Base-by-base conservation (phyloP, 129 eudicot genomes). In the Dittrichia graveolens region DNA sequence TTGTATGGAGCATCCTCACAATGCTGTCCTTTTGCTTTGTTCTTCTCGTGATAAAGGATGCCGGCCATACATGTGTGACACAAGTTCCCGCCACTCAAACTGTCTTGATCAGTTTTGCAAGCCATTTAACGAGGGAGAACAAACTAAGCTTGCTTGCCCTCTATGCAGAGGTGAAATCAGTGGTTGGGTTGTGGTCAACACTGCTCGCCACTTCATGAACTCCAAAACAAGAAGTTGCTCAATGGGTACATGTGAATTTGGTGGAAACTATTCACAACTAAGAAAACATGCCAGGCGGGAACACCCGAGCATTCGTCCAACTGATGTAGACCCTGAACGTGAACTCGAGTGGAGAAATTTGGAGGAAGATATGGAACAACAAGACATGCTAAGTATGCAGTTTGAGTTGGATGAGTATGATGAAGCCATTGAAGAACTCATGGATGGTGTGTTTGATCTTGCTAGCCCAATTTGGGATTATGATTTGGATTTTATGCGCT, bases 1-100 rank as follows among this genome's bases (percentile, higher is more conserved):
- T 5, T 85, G 96, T 71, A 79, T 85, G 79, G 96, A 89, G 38
- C 89, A 83, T 58, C 89, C 96, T 0, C 96, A 89, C 80, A 89
- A 89, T 63, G 91, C 87, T 40, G 91, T 85, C 8, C 81, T 89
- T 35, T 73, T 89, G 44, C 69, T 71, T 5, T 89, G 96, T 65
- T 79, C 89, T 5, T 89, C 96, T 35, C 76, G 40, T 43, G 82
- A 79, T 2, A 88, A 85, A 73, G 95, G 95, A n/a, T 89, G 96
- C 16, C 96, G 84, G 12, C 96, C 96, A 4, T 89, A 75, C 72
- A 79, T 89, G 79, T 89, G 96, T 45, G 87, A 82, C 83, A 89
- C 96, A 45, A 89, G 89, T 75, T 68, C 78, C 58, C 87, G 84
- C 12, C 96, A 81, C 74, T 89, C 96, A 5, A 86, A 89, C 38